Percentiles rank a stretch among this genome's conserved stretches.
These are phyloP conservation scores for Gynostemma pentaphyllum DNA, from an alignment of 306 rosid species.

Conservation along the genomic window DNA sequence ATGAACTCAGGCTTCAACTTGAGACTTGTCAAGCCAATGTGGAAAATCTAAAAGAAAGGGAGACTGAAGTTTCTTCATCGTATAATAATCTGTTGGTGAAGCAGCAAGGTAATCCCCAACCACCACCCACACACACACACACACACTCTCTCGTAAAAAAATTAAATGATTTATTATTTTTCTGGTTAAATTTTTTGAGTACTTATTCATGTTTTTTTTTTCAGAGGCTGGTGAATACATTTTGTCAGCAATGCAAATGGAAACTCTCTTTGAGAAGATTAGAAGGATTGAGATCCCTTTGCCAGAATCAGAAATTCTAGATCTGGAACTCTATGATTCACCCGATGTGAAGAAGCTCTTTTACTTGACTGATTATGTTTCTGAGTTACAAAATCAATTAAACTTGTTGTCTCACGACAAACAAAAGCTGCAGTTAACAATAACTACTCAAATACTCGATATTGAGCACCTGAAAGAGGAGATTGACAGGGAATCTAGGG, in stretches of 20 bases:
- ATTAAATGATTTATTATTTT: conserved; percentile 13
- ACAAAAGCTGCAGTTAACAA: conserved; percentile 44
- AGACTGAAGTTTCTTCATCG: conserved; percentile 56
- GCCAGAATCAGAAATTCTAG: conserved; percentile 33
- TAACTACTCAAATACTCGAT: conserved; percentile 38
- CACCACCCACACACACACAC: too few relatives aligned
- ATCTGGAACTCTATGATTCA: conserved; percentile 29
- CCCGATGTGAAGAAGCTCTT: conserved; percentile 56
- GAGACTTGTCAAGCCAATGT: conserved; percentile 41
- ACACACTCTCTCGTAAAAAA: conserved; percentile 10
- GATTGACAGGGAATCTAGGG: conserved; percentile 28
- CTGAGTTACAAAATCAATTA: conserved; percentile 37
- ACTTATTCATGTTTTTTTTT: conserved; percentile 27
- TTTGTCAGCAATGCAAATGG: conserved; percentile 55
- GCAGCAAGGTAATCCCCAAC: conserved; percentile 60
- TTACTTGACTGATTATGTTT: conserved; percentile 39
- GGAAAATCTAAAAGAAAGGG: conserved; percentile 48
- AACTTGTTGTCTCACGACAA: conserved; percentile 43
- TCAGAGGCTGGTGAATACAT: conserved; percentile 44
- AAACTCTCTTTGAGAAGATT: conserved; percentile 49
- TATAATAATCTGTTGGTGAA: conserved; percentile 28
- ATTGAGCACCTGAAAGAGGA: conserved; percentile 57
- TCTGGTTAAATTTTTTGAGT: conserved; percentile 18
- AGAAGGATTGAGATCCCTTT: conserved; percentile 30
- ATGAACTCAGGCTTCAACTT: conserved; percentile 39